A percentile compares a stretch with the other conserved stretches of the same genome.
These are phyloP conservation scores for Dalbergia oliveri DNA, from an alignment of 306 rosid genomes.

Conservation along the genomic window DNA sequence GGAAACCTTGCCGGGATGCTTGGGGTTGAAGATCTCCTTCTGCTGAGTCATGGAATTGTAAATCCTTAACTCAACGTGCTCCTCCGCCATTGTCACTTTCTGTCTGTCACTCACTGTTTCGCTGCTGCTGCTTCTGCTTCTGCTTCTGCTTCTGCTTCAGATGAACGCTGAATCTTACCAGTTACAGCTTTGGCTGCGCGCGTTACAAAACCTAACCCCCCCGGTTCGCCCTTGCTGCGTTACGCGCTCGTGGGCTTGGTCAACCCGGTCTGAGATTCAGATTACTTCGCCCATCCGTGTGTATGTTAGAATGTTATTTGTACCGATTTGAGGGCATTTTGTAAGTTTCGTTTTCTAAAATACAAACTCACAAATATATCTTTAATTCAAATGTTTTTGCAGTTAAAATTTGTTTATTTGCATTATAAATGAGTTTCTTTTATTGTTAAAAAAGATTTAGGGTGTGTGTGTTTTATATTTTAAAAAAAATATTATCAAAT, in stretches of 20 bases:
- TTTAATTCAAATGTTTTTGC: no score
- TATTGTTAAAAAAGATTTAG: no score
- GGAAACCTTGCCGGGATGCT: constrained; percentile 68
- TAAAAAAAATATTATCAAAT: no score
- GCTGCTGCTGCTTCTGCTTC: neutral
- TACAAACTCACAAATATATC: no score
- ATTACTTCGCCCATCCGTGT: no score
- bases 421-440: no score
- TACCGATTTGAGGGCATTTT: no score
- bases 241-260: neutral
- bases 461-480: no score
- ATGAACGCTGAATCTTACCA: constrained; percentile 1
- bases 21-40: constrained; percentile 78
- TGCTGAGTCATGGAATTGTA: constrained; percentile 88
- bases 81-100: constrained; percentile 62
- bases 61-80: constrained; percentile 58
- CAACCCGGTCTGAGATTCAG: neutral
- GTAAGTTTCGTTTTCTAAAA: no score
- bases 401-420: no score
- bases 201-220: neutral
- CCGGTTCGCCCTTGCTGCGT: neutral
- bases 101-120: neutral
- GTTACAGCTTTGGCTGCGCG: neutral
- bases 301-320: no score
- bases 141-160: neutral